phyloP scores from a whole-genome alignment of 495 filamentous ascomycete species.

The Neurospora terricola region DNA sequence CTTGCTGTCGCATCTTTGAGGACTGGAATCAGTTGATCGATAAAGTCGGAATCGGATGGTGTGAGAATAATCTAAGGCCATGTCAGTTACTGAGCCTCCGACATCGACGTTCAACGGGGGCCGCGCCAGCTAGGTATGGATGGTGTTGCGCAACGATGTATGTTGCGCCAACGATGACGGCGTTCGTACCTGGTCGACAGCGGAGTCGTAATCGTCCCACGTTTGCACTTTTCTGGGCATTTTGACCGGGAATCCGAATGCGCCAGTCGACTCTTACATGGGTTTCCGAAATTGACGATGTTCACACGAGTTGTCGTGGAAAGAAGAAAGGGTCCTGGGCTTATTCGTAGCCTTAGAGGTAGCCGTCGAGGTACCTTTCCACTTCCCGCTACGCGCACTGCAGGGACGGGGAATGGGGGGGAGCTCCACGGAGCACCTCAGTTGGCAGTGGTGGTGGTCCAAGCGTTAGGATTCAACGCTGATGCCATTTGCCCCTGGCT shows the following conservation, averaged over 20 bases:
- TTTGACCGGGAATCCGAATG: conserved; percentile 2
- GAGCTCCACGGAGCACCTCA: background rate
- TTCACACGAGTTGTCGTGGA: background rate
- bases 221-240: conserved; percentile 40
- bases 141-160: background rate
- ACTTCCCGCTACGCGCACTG: background rate
- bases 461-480: background rate
- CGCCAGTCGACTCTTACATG: background rate
- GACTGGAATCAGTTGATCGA: conserved; percentile 87
- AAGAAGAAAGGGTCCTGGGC: background rate
- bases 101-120: background rate
- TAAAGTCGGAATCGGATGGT: conserved; percentile 83
- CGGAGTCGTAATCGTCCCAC: conserved; percentile 45
- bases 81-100: background rate
- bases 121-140: background rate
- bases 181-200: conserved; percentile 38
- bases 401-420: background rate
- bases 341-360: background rate
- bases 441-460: background rate
- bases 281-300: background rate
- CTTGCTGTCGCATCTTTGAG: conserved; percentile 79
- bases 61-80: conserved; percentile 73
- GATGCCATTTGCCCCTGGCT: background rate
- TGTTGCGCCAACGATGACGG: background rate
- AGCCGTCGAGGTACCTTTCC: background rate